Evolutionary conservation across 179 eudicot species (phyloP).

Genomic region (Silene vulgaris): DNA sequence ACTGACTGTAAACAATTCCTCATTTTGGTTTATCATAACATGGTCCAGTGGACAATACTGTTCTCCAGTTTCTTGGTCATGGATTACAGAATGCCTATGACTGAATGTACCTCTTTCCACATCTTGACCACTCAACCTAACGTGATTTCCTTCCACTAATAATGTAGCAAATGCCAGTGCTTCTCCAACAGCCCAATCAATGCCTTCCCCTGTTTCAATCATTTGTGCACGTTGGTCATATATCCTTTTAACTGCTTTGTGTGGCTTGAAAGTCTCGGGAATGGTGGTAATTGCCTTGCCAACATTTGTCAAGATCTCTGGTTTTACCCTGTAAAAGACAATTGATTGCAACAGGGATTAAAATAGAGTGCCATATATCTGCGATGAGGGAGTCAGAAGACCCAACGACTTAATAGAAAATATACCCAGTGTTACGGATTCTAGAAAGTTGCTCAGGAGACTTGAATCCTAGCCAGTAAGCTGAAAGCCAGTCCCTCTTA

Average conservation of each 20-base stretch:
- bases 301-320: conserved; percentile 85
- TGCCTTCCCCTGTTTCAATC: conserved; percentile 93
- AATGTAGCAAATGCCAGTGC: conserved; percentile 94
- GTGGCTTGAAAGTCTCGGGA: conserved; percentile 83
- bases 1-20: conserved; percentile 95
- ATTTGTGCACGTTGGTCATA: conserved; percentile 74
- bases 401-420: conserved; percentile 1
- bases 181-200: conserved; percentile 97
- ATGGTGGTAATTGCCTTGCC: conserved; percentile 81
- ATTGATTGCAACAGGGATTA: not conserved
- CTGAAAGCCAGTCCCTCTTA: conserved; percentile 94
- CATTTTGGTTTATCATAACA: conserved; percentile 68
- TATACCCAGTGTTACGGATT: conserved; percentile 82
- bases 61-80: conserved; percentile 86
- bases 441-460: conserved; percentile 95
- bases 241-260: conserved; percentile 75
- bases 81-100: conserved; percentile 87
- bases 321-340: conserved; percentile 61
- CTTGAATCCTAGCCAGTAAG: conserved; percentile 85
- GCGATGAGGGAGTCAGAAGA: conserved; percentile 5
- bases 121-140: conserved; percentile 94
- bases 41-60: conserved; percentile 83
- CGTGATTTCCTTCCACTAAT: conserved; percentile 89
- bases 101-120: conserved; percentile 99
- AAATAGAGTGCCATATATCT: not conserved